Evolutionary conservation across 2,329 filamentous ascomycete genomes (phyloP).

Genomic region (Diaporthe citri): DNA sequence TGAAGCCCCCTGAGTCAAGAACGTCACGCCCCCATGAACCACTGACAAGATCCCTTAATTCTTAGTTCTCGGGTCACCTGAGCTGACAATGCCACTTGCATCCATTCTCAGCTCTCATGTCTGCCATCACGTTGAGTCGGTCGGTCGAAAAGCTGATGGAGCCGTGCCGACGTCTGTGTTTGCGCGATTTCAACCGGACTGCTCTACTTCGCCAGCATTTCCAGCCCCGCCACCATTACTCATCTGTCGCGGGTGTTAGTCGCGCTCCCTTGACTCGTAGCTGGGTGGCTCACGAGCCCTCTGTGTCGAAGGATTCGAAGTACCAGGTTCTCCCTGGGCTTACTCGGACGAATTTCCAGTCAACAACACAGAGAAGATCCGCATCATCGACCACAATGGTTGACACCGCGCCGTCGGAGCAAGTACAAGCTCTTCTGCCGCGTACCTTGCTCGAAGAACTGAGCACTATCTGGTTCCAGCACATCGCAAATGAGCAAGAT

Average conservation of each 20-base stretch:
- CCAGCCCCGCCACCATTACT: not conserved
- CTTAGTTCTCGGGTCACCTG: not conserved
- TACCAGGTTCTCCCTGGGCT: not conserved
- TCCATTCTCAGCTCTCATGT: not conserved
- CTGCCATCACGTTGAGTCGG: not conserved
- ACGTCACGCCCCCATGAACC: not conserved
- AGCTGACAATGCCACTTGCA: not conserved
- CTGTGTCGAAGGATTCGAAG: not conserved
- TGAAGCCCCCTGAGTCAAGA: slow-evolving; percentile 3
- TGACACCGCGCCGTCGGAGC: not conserved
- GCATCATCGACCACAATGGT: not conserved
- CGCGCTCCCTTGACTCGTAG: not conserved
- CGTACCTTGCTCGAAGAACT: not conserved
- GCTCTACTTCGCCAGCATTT: not conserved
- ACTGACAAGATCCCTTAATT: not conserved
- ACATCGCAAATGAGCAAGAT: not conserved
- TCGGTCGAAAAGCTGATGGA: not conserved
- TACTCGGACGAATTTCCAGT: not conserved
- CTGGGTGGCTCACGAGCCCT: not conserved
- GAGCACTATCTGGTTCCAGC: slow-evolving; percentile 6
- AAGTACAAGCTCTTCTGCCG: not conserved
- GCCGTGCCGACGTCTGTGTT: not conserved
- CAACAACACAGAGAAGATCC: not conserved
- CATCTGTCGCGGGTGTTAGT: not conserved
- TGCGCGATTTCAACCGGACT: not conserved